A percentile compares a stretch with the other conserved stretches of the same genome.
phyloP scores from a whole-genome alignment of 306 rosid species.

The Citrullus mucosospermus region DNA sequence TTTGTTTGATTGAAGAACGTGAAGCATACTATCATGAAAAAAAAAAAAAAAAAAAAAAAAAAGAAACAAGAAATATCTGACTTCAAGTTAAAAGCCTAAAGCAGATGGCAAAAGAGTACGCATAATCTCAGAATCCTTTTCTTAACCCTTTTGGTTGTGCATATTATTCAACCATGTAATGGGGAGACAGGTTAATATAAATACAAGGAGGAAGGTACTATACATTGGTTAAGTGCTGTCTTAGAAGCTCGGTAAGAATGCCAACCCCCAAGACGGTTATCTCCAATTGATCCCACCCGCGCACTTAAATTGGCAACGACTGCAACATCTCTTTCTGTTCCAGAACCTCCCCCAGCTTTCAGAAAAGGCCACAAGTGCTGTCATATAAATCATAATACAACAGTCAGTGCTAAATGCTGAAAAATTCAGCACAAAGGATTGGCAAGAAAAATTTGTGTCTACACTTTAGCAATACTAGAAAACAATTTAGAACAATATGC shows the following conservation, averaged over 20 bases:
- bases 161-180: not conserved
- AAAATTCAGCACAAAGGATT: not conserved
- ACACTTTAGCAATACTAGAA: not conserved
- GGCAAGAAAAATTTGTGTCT: not conserved
- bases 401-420: not conserved
- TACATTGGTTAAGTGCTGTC: constrained; percentile 88
- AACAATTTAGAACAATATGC: not conserved
- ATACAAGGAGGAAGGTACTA: constrained; percentile 11
- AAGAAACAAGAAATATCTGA: not conserved
- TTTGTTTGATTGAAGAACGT: not conserved
- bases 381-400: constrained; percentile 5
- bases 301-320: constrained; percentile 91
- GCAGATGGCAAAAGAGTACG: not conserved
- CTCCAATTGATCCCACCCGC: constrained; percentile 89
- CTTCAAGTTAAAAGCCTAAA: not conserved
- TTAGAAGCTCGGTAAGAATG: constrained; percentile 91
- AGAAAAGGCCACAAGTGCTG: constrained; percentile 99
- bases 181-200: not conserved
- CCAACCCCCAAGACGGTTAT: constrained; percentile 91
- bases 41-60: not conserved
- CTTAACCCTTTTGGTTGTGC: not conserved
- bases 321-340: constrained; percentile 51
- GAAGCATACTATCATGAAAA: not conserved
- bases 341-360: constrained; percentile 51
- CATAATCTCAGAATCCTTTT: not conserved